Evolutionary conservation across 208 protist species (phyloP).

Genomic region (Lotmaria passim): DNA sequence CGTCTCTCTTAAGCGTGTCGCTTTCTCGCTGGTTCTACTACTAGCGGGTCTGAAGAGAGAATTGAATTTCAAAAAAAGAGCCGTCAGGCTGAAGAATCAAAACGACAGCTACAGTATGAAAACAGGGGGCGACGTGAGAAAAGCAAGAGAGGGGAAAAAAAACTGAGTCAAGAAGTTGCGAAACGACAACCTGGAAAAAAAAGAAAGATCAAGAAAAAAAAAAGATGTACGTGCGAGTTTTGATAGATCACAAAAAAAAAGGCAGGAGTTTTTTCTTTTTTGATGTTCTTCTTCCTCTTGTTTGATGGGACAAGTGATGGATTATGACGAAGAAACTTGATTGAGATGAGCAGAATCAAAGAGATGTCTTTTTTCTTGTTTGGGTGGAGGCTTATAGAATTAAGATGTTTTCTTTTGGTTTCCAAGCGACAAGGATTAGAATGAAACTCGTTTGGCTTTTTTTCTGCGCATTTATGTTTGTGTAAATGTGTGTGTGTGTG

Average conservation of each 20-base stretch:
- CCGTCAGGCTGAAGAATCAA: not conserved
- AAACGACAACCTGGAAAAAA: not conserved
- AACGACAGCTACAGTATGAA: not conserved
- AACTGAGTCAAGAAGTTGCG: not conserved
- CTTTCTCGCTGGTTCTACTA: not conserved
- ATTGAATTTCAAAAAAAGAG: too few relatives aligned
- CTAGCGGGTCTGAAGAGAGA: not conserved
- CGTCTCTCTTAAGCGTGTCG: too few relatives aligned
- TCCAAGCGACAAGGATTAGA: not conserved
- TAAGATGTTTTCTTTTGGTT: too few relatives aligned
- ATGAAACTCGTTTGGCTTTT: not conserved
- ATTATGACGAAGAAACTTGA: too few relatives aligned
- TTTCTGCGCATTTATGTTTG: too few relatives aligned
- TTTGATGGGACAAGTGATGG: too few relatives aligned
- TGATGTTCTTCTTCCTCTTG: not conserved
- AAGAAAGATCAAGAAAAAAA: constrained; percentile 1
- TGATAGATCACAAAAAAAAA: constrained; percentile 17
- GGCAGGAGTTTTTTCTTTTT: too few relatives aligned
- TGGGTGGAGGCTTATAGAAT: too few relatives aligned
- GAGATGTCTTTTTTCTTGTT: too few relatives aligned
- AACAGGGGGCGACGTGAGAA: constrained; percentile 1
- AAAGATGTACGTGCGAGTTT: too few relatives aligned
- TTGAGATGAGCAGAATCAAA: too few relatives aligned
- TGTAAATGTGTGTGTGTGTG: too few relatives aligned
- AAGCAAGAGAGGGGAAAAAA: constrained; percentile 9